Evolutionary conservation across 495 filamentous ascomycete genomes (phyloP).

Genomic region (Daldinia concentrica): DNA sequence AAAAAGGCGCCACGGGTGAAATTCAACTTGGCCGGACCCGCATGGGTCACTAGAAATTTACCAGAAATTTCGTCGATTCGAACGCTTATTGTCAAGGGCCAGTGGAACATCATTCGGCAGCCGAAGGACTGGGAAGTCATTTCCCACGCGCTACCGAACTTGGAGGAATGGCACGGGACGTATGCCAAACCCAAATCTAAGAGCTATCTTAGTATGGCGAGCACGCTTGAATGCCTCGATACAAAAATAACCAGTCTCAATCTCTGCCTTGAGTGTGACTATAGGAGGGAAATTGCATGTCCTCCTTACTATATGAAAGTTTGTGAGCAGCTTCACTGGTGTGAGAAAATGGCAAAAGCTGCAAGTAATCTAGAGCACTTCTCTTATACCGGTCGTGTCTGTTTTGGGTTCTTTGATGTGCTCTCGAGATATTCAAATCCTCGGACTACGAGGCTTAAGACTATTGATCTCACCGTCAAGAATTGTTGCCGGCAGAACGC

Average conservation of each 20-base stretch:
- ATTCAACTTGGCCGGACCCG: conserved; percentile 56
- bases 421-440: conserved; percentile 52
- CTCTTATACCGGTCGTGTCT: conserved; percentile 73
- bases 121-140: conserved; percentile 69
- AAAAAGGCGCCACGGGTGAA: conserved; percentile 72
- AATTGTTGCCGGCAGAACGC: conserved; percentile 68
- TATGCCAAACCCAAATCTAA: conserved; percentile 75
- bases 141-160: conserved; percentile 65
- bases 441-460: conserved; percentile 62
- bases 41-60: conserved; percentile 48
- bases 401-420: conserved; percentile 65
- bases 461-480: conserved; percentile 74
- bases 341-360: conserved; percentile 62
- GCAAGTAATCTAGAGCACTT: conserved; percentile 68
- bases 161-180: conserved; percentile 75
- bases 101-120: conserved; percentile 79
- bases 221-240: conserved; percentile 63
- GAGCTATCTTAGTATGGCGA: conserved; percentile 71
- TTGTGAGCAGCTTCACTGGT: conserved; percentile 64
- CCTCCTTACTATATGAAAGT: conserved; percentile 65
- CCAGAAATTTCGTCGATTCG: conserved; percentile 57
- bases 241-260: conserved; percentile 66
- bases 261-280: conserved; percentile 73
- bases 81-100: conserved; percentile 74
- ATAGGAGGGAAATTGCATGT: conserved; percentile 65